phyloP scores from a whole-genome alignment of 371 early-diverging fungal genomes.

The Aphelidium insulamus region DNA sequence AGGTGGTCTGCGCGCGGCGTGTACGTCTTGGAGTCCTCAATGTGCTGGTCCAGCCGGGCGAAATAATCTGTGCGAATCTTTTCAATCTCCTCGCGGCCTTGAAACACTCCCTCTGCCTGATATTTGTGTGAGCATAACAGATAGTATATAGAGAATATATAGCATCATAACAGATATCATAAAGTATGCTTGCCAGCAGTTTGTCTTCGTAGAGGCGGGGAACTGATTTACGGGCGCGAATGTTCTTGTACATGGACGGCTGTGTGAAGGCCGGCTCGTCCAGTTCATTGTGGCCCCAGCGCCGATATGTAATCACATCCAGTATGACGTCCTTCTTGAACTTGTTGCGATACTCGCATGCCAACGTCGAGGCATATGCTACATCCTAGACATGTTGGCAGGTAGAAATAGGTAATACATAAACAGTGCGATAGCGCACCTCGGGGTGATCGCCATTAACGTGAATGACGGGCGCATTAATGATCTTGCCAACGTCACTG shows the following conservation, averaged over 20 bases:
- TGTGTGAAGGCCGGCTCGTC: conserved; percentile 95
- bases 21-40: conserved; percentile 5
- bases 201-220: conserved; percentile 57
- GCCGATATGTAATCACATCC: conserved; percentile 78
- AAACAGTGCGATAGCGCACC: conserved; percentile 3
- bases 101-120: conserved; percentile 1
- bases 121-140: not conserved
- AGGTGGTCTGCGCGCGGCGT: conserved; percentile 12
- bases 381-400: conserved; percentile 33
- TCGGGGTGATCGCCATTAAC: conserved; percentile 91
- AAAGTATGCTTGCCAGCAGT: conserved; percentile 8
- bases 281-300: conserved; percentile 92
- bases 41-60: conserved; percentile 7
- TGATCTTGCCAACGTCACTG: conserved; percentile 83
- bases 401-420: not conserved
- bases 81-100: conserved; percentile 6
- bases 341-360: conserved; percentile 69
- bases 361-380: conserved; percentile 53
- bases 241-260: conserved; percentile 83
- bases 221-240: conserved; percentile 55
- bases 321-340: conserved; percentile 80
- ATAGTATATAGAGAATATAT: not conserved
- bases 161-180: not conserved
- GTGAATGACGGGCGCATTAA: conserved; percentile 82
- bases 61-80: conserved; percentile 3